Conservation (phyloP, 371 early-diverging fungal species). For the Mucor sp. region DNA sequence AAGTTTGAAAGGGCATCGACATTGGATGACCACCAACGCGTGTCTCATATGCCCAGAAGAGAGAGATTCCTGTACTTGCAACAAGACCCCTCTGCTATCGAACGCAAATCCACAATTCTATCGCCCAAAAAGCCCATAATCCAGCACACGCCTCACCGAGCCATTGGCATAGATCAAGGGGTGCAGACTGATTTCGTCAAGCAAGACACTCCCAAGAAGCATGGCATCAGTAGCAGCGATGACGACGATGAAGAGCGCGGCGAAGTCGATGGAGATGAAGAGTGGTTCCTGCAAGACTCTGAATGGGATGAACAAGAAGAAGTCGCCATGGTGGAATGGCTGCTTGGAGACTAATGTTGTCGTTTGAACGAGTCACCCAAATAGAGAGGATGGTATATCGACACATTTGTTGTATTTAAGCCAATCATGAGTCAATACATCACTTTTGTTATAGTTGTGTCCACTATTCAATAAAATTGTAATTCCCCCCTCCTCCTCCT, state of each 20-base stretch:
- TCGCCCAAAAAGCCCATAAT: not conserved
- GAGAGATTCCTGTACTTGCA: constrained; percentile 47
- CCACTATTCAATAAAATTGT: not conserved
- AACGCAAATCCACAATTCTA: constrained; percentile 20
- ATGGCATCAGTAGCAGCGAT: not conserved
- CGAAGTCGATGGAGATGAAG: constrained; percentile 47
- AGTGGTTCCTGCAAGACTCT: constrained; percentile 48
- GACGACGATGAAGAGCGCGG: constrained; percentile 31
- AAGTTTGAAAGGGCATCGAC: constrained; percentile 49
- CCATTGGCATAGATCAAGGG: constrained; percentile 25
- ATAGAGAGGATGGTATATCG: not conserved
- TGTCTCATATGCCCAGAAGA: constrained; percentile 40
- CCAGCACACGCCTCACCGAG: not conserved
- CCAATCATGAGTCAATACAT: constrained; percentile 34
- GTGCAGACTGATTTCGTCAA: constrained; percentile 24
- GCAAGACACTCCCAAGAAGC: not conserved
- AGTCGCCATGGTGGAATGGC: constrained; percentile 43
- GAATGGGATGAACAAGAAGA: constrained; percentile 51
- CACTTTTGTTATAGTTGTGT: constrained; percentile 8
- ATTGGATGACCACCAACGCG: constrained; percentile 40
- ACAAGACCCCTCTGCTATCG: constrained; percentile 41
- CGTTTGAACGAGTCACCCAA: not conserved
- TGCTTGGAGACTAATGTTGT: constrained; percentile 42
- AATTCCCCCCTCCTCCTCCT: not conserved
- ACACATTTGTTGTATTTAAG: not conserved